Conservation (phyloP, 805 yeast species). For the Candida caryicola region DNA sequence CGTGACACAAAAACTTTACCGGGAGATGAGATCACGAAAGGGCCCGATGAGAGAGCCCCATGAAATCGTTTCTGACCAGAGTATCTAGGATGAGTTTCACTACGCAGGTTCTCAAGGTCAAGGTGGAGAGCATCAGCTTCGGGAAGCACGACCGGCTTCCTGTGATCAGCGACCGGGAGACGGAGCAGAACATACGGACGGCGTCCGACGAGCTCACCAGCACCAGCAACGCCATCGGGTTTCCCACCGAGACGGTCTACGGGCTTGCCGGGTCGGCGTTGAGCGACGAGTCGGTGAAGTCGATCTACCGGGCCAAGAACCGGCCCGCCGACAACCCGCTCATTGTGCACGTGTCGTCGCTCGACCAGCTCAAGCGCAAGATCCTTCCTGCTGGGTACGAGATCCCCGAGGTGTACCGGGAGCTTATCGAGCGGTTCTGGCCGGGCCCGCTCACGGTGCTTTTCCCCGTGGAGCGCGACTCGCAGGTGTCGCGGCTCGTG, state of each 20-base stretch:
- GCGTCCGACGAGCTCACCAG: slow-evolving; percentile 59
- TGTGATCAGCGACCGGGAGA: slow-evolving; percentile 48
- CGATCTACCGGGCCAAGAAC: slow-evolving; percentile 84
- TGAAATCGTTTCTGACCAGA: background rate
- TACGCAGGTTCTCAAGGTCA: slow-evolving; percentile 50
- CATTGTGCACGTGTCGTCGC: slow-evolving; percentile 82
- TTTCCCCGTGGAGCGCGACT: slow-evolving; percentile 52
- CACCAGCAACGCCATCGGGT: slow-evolving; percentile 69
- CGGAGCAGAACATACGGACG: slow-evolving; percentile 46
- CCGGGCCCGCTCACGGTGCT: slow-evolving; percentile 94
- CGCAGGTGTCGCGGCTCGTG: slow-evolving; percentile 66
- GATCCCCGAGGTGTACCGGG: slow-evolving; percentile 67
- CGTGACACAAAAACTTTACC: background rate
- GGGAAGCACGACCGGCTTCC: slow-evolving; percentile 41
- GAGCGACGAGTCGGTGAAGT: slow-evolving; percentile 64
- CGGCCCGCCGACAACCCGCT: slow-evolving; percentile 95
- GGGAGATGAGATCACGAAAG: background rate
- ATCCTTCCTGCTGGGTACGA: slow-evolving; percentile 47
- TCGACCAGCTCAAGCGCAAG: slow-evolving; percentile 63
- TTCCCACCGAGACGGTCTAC: slow-evolving; percentile 97
- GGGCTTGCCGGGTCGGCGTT: slow-evolving; percentile 91
- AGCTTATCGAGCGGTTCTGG: slow-evolving; percentile 74
- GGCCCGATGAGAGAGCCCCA: background rate
- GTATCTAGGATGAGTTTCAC: slow-evolving; percentile 11
- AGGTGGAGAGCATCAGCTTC: slow-evolving; percentile 51